Conservation (phyloP, 805 yeast species). For the Ogataea parapolymorpha region DNA sequence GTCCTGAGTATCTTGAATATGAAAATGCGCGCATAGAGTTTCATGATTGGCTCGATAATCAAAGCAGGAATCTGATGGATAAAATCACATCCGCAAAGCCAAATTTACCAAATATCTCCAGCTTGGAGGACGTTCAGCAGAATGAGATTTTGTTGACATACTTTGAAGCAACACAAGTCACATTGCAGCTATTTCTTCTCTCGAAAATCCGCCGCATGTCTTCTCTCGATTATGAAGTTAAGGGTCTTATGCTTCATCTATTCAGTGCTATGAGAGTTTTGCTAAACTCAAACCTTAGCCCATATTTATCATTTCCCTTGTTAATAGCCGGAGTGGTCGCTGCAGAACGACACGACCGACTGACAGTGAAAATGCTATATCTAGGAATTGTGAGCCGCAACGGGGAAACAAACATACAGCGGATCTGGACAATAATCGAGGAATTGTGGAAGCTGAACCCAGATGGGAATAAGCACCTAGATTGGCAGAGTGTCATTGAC, state of each 20-base stretch:
- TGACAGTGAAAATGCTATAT: slow-evolving; percentile 20
- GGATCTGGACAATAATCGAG: slow-evolving; percentile 22
- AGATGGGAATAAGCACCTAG: slow-evolving; percentile 20
- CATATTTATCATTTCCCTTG: slow-evolving; percentile 22
- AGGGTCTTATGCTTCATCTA: slow-evolving; percentile 19
- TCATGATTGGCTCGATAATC: slow-evolving; percentile 26
- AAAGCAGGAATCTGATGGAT: slow-evolving; percentile 11
- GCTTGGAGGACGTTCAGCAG: slow-evolving; percentile 5
- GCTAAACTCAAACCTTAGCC: slow-evolving; percentile 9
- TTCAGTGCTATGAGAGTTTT: slow-evolving; percentile 18
- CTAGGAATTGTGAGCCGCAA: slow-evolving; percentile 7
- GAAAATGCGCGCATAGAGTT: slow-evolving; percentile 19
- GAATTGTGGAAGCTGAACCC: slow-evolving; percentile 26
- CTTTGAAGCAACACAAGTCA: slow-evolving; percentile 22
- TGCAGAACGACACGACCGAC: slow-evolving; percentile 25
- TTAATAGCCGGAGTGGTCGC: slow-evolving; percentile 27
- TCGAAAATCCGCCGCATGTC: slow-evolving; percentile 21
- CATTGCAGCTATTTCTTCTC: slow-evolving; percentile 18
- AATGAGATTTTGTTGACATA: slow-evolving; percentile 15
- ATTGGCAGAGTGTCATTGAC: slow-evolving; percentile 26
- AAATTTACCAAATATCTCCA: slow-evolving; percentile 6
- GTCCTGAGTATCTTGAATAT: slow-evolving; percentile 14
- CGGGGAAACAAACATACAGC: slow-evolving; percentile 14
- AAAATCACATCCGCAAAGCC: slow-evolving; percentile 17
- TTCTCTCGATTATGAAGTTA: slow-evolving; percentile 23